These are phyloP conservation scores for Xylaria sp. DNA, from an alignment of 2,329 filamentous ascomycete genomes.

Conservation along the genomic window DNA sequence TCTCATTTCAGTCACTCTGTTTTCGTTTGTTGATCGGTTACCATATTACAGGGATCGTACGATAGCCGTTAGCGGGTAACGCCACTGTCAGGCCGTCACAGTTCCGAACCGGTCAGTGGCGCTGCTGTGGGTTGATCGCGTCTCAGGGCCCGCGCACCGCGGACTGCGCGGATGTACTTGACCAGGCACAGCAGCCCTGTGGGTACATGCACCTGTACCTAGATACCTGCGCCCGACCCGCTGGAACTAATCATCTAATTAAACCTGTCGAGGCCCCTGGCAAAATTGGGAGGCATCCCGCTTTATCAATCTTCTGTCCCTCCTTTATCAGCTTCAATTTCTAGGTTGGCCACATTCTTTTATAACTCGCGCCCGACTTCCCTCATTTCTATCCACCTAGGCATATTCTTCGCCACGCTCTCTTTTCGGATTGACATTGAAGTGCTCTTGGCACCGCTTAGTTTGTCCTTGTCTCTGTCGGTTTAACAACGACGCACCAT, in stretches of 20 bases:
- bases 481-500: slow-evolving; percentile 53
- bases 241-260: slow-evolving; percentile 24
- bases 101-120: neutral
- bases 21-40: neutral
- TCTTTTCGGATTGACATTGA: neutral
- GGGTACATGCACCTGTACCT: neutral
- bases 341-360: neutral
- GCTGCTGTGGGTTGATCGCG: slow-evolving; percentile 27
- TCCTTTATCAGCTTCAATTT: slow-evolving; percentile 17
- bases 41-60: slow-evolving; percentile 28
- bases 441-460: neutral
- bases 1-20: too few species aligned
- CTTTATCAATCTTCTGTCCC: slow-evolving; percentile 9
- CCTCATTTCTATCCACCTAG: slow-evolving; percentile 5
- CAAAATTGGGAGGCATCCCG: slow-evolving; percentile 10
- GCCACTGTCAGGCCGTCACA: slow-evolving; percentile 34
- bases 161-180: slow-evolving; percentile 17
- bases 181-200: neutral
- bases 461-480: neutral
- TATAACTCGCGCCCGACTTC: slow-evolving; percentile 4
- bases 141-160: slow-evolving; percentile 7
- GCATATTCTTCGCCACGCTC: neutral
- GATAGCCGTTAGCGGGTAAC: slow-evolving; percentile 33
- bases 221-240: neutral
- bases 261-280: slow-evolving; percentile 23